Evolutionary conservation across 768 basidiomycete species (phyloP), one percentile per base, ranked within the genome.

Genomic region (Suillus americanus): DNA sequence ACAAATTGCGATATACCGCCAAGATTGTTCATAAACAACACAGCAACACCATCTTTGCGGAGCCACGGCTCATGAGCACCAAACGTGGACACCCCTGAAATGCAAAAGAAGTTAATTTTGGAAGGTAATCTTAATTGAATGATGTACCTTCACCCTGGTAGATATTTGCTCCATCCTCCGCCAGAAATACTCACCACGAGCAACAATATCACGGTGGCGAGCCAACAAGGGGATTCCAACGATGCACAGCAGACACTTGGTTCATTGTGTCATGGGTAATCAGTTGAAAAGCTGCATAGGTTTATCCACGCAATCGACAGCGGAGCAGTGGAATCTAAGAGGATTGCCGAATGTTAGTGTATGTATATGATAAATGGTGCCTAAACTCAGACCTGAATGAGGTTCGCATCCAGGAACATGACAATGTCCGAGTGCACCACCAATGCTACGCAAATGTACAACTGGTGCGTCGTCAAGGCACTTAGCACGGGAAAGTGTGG

Each of bases 11-110:
- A 80, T 63, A 82, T 70, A 1, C 85, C 84, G 35, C 86, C 85
- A 20, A 87, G 78, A 65, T 87, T 87, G 64, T 87, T 86, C 30
- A 86, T 69, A 61, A 85, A 82, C 33, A 87, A 65, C 6, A 84
- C 79, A 0, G 76, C 72, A 6, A 75, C 70, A 53, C 78, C 75
- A 25, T 68, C 65, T 65, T 64, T 56, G 67, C 69, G 63, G 41
- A 75, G 54, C 66, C 70, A 70, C 14, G 33, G 41, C 30, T 65
- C 65, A n/a, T 57, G 25, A 6, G 54, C 62, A 6, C 60, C 60
- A 45, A 61, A 28, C 3, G 20, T 37, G 8, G 12, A 16, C 45
- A 43, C 5, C 13, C 46, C 35, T 56, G 20, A 30, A 8, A 28
- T 37, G 12, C 23, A 37, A 43, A 13, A 23, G 63, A 46, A 28